Percentiles rank a stretch among this genome's conserved stretches.
Evolutionary conservation across 805 yeast species (phyloP).

Genomic region (Trichomonascus vanleenenianus): DNA sequence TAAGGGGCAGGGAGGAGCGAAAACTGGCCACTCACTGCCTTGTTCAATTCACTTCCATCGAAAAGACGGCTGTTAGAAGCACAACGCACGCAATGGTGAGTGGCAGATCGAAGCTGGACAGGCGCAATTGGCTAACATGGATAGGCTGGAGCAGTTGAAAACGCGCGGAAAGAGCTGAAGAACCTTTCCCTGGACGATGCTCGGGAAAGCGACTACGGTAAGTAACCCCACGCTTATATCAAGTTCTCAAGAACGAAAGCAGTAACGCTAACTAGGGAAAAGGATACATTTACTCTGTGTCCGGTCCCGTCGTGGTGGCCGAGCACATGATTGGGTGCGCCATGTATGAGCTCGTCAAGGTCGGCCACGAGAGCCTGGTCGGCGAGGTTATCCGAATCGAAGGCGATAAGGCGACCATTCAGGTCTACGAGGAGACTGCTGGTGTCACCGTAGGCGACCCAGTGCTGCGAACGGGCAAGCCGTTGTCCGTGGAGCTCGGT

Average conservation of each 20-base stretch:
- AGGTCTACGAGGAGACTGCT: slow-evolving; percentile 98
- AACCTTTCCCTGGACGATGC: slow-evolving; percentile 71
- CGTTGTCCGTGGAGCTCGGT: slow-evolving; percentile 97
- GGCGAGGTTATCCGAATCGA: slow-evolving; percentile 98
- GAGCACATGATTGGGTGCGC: slow-evolving; percentile 99
- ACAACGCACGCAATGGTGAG: too few relatives aligned
- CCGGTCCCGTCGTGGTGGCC: slow-evolving; percentile 97
- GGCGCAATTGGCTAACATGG: neutral
- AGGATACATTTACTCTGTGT: slow-evolving; percentile 72
- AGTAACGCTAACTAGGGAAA: too few relatives aligned
- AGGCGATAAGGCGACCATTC: slow-evolving; percentile 95
- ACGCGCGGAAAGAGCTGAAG: slow-evolving; percentile 89
- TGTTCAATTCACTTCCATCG: too few relatives aligned
- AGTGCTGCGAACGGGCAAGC: slow-evolving; percentile 95
- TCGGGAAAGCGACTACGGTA: slow-evolving; percentile 76
- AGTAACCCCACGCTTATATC: too few relatives aligned
- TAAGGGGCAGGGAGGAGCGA: too few relatives aligned
- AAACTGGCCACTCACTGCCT: too few relatives aligned
- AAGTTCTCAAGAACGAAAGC: too few relatives aligned
- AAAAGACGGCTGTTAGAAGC: too few relatives aligned
- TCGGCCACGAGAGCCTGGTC: slow-evolving; percentile 92
- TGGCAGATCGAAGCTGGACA: too few relatives aligned
- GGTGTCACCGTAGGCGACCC: slow-evolving; percentile 99
- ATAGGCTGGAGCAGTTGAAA: slow-evolving; percentile 93
- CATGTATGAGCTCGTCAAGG: slow-evolving; percentile 97